Evolutionary conservation across 257 asterid genomes (phyloP).

Genomic region (Schizonepeta tenuifolia): DNA sequence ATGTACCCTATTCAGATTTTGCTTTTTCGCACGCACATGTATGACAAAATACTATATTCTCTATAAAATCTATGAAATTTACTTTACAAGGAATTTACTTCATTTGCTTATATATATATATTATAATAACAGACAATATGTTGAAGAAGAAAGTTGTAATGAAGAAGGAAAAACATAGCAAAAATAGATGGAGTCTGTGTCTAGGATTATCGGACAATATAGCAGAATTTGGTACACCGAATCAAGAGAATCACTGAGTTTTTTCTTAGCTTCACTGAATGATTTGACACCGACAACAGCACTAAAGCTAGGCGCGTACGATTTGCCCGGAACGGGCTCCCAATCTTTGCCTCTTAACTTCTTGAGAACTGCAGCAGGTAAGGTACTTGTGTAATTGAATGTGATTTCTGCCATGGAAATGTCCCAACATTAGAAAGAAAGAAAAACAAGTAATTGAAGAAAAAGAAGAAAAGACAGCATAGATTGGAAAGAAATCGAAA

Average conservation of each 20-base stretch:
- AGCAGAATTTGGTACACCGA: slow-evolving; percentile 51
- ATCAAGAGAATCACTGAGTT: slow-evolving; percentile 74
- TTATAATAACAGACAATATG: background rate
- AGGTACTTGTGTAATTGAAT: background rate
- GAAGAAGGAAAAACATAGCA: background rate
- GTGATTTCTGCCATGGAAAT: background rate
- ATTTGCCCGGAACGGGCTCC: slow-evolving; percentile 47
- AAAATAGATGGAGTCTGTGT: background rate
- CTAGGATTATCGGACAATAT: background rate
- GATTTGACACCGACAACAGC: slow-evolving; percentile 98
- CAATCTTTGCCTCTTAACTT: slow-evolving; percentile 89
- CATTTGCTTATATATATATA: too few species aligned
- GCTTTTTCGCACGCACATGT: background rate
- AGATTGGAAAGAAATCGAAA: too few species aligned
- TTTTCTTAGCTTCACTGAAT: slow-evolving; percentile 76
- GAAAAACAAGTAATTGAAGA: background rate
- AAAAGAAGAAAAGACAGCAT: too few species aligned
- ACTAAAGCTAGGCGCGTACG: slow-evolving; percentile 53
- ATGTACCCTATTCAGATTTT: background rate
- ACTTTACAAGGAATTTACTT: too few species aligned
- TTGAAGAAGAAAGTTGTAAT: slow-evolving; percentile 1
- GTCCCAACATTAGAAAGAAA: background rate
- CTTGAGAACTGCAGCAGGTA: slow-evolving; percentile 63
- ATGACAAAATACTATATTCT: background rate
- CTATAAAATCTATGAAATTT: too few species aligned